phyloP scores from a whole-genome alignment of 2,329 filamentous ascomycete species.

The Talaromyces sp. region DNA sequence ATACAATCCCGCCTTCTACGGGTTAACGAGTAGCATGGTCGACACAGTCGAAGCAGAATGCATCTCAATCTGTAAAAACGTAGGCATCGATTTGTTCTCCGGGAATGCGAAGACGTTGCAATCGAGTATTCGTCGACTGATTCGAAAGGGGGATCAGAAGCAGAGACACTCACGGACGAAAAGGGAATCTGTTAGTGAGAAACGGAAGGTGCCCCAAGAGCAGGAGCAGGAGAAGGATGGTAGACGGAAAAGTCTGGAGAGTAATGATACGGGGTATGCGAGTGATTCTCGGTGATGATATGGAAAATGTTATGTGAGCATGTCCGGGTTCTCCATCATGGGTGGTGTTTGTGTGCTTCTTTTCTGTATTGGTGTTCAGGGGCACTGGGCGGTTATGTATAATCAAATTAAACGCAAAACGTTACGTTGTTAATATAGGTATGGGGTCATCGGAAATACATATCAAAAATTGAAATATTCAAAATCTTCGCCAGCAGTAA shows the following conservation, averaged over 20 bases:
- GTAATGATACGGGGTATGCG: constrained; percentile 43
- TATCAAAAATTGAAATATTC: too few species aligned
- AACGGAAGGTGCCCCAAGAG: not conserved
- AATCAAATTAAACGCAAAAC: not conserved
- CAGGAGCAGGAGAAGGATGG: constrained; percentile 6
- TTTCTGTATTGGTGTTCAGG: not conserved
- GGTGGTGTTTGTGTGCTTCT: not conserved
- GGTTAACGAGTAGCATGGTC: constrained; percentile 38
- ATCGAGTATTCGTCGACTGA: constrained; percentile 25
- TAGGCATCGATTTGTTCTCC: constrained; percentile 35
- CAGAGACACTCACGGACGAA: constrained; percentile 23
- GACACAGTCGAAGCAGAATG: constrained; percentile 42
- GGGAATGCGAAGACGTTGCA: constrained; percentile 27
- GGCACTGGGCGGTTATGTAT: not conserved
- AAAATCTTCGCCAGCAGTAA: too few species aligned
- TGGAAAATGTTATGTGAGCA: not conserved
- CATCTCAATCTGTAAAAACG: constrained; percentile 35
- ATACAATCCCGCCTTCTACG: constrained; percentile 46
- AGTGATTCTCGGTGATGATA: constrained; percentile 25
- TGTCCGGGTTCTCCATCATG: not conserved
- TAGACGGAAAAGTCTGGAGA: constrained; percentile 33
- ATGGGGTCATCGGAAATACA: not conserved
- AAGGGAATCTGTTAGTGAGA: constrained; percentile 17
- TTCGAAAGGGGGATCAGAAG: constrained; percentile 18
- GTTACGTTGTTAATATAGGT: not conserved